Evolutionary conservation across 345 rosid species (phyloP), one percentile per base, ranked within the genome.

Genomic region (Cardamine chenopodiifolia): DNA sequence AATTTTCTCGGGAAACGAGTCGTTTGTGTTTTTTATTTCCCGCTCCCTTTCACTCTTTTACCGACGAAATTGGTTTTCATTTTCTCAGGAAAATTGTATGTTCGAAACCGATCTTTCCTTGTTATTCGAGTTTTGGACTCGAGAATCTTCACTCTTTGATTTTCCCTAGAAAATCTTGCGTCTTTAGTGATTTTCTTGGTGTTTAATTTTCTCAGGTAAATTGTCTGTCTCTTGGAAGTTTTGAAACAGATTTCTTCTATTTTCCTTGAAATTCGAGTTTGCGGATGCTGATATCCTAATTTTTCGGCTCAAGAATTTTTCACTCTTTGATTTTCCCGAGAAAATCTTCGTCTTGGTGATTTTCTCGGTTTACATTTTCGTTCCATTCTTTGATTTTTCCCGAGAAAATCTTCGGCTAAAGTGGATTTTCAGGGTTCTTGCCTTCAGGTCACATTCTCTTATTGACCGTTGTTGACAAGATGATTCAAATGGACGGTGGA

Each of bases 401-500:
- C 13, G 40, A 35, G 40, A 35, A 35, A 35, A 35, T 11, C 15
- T 37, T 39, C 14, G 44, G 44, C n/a, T 39, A n/a, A 3, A 39
- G 44, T 44, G 19, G 7, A 44, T 44, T 40, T 14, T 40, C 13
- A 3, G 8, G 12, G 12, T 39, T 39, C 3, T 44, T 39, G 35
- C n/a, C 19, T 53, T 14, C 40, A 29, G 55, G 10, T 45, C 39
- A 26, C n/a, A 44, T 26, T 34, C 32, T 34, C n/a, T n/a, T n/a
- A n/a, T n/a, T n/a, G n/a, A n/a, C n/a, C n/a, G n/a, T n/a, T n/a
- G n/a, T n/a, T 31, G 42, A 31, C 26, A 68, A 1, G 14, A 72
- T 72, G 76, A 72, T 62, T 72, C 70, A 64, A 53, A 63, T 72
- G 70, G 70, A 63, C 6, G 35, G 70, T 62, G 70, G 77, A 53